Conservation (phyloP, 2,329 filamentous ascomycete genomes). For the Arthrobotrys conoides region DNA sequence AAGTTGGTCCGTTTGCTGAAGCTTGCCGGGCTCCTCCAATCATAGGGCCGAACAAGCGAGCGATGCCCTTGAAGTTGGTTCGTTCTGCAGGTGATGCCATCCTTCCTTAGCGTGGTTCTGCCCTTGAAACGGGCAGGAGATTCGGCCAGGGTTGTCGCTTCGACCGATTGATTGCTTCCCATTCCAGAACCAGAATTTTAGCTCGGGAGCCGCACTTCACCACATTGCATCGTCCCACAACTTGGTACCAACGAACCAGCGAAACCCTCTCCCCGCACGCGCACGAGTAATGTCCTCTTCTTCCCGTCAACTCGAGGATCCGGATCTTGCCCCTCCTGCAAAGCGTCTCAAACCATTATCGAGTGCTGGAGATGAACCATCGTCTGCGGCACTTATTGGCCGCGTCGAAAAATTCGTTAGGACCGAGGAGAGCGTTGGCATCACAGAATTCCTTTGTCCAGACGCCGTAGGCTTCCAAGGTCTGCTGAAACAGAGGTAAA, state of each 20-base stretch:
- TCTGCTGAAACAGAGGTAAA: slow-evolving; percentile 76
- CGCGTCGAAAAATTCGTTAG: slow-evolving; percentile 52
- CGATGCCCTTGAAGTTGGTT: slow-evolving; percentile 20
- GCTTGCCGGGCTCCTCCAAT: slow-evolving; percentile 35
- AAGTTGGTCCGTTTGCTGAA: slow-evolving; percentile 42
- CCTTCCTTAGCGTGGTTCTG: slow-evolving; percentile 18
- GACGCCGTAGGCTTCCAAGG: slow-evolving; percentile 75
- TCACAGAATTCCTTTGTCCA: slow-evolving; percentile 75
- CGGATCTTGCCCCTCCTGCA: slow-evolving; percentile 50
- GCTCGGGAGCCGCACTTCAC: slow-evolving; percentile 36
- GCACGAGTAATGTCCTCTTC: slow-evolving; percentile 44
- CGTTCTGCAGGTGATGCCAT: slow-evolving; percentile 23
- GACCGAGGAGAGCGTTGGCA: slow-evolving; percentile 70
- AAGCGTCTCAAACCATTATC: slow-evolving; percentile 54
- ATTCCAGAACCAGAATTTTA: slow-evolving; percentile 36
- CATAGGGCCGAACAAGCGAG: slow-evolving; percentile 51
- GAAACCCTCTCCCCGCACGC: neutral
- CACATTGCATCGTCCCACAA: slow-evolving; percentile 31
- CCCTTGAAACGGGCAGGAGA: slow-evolving; percentile 41
- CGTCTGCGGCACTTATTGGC: slow-evolving; percentile 18
- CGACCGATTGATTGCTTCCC: slow-evolving; percentile 18
- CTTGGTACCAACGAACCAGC: neutral
- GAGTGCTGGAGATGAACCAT: slow-evolving; percentile 12
- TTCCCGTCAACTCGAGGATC: slow-evolving; percentile 33
- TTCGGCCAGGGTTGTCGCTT: slow-evolving; percentile 30